Percentiles rank a stretch among this genome's conserved stretches.
phyloP scores from a whole-genome alignment of 2,329 filamentous ascomycete genomes.

The Bipolaris victoriae region DNA sequence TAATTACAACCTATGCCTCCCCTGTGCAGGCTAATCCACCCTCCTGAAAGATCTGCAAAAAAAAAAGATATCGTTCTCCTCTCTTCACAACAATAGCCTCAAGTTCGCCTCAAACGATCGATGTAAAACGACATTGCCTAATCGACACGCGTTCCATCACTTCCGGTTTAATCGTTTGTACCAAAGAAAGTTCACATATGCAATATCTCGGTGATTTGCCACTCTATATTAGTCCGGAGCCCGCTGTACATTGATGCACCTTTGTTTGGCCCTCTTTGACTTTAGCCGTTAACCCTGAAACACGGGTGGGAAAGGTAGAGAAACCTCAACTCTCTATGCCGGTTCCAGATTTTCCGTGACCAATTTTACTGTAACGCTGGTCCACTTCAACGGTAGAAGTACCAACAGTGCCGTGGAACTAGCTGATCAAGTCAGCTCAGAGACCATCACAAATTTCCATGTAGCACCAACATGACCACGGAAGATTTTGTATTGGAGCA shows the following conservation, averaged over 20 bases:
- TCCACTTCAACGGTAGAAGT: constrained; percentile 3
- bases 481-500: not conserved
- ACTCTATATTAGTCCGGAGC: constrained; percentile 12
- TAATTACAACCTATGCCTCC: constrained; percentile 1
- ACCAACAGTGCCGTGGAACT: constrained; percentile 1
- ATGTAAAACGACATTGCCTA: not conserved
- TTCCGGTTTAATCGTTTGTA: not conserved
- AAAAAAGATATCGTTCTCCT: not conserved
- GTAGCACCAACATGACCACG: not conserved
- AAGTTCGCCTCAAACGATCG: not conserved
- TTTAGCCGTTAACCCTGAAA: constrained; percentile 13
- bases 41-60: constrained; percentile 2
- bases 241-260: constrained; percentile 6
- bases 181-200: not conserved
- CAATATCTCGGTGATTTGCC: constrained; percentile 11
- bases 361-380: constrained; percentile 10
- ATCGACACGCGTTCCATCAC: not conserved
- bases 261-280: constrained; percentile 6
- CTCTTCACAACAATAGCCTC: not conserved
- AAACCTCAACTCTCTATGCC: constrained; percentile 4
- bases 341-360: constrained; percentile 14
- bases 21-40: not conserved
- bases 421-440: not conserved
- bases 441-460: not conserved
- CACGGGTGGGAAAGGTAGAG: constrained; percentile 1